Evolutionary conservation across 345 rosid species (phyloP).

Genomic region (Euclidium syriacum): DNA sequence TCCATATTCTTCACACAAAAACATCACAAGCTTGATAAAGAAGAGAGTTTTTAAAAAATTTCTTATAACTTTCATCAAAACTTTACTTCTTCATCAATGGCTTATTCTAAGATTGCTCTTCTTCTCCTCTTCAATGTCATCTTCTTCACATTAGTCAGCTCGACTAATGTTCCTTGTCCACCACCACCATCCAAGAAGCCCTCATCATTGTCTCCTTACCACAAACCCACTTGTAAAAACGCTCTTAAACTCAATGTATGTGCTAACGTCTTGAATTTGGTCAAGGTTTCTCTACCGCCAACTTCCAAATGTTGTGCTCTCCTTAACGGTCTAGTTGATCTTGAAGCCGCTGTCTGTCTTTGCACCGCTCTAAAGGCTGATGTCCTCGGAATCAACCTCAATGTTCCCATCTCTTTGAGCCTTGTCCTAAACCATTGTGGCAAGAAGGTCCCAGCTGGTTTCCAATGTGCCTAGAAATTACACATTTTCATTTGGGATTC

Average conservation of each 20-base stretch:
- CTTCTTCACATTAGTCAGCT: slow-evolving; percentile 25
- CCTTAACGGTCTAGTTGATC: neutral
- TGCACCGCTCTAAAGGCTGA: slow-evolving; percentile 13
- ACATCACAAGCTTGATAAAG: slow-evolving; percentile 9
- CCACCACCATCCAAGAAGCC: slow-evolving; percentile 23
- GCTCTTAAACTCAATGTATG: slow-evolving; percentile 22
- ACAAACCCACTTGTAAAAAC: slow-evolving; percentile 12
- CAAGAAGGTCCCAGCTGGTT: slow-evolving; percentile 17
- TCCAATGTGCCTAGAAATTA: neutral
- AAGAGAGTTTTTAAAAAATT: neutral
- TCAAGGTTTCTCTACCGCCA: slow-evolving; percentile 19
- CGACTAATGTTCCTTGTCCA: slow-evolving; percentile 11
- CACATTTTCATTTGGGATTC: neutral
- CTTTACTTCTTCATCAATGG: neutral
- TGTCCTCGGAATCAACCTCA: slow-evolving; percentile 7
- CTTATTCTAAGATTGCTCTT: slow-evolving; percentile 15
- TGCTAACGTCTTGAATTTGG: slow-evolving; percentile 20
- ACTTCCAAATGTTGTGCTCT: slow-evolving; percentile 4
- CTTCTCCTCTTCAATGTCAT: slow-evolving; percentile 5
- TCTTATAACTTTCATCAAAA: neutral
- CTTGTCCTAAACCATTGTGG: slow-evolving; percentile 3
- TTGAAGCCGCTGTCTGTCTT: slow-evolving; percentile 18
- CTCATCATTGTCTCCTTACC: slow-evolving; percentile 1
- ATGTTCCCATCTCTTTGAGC: slow-evolving; percentile 12
- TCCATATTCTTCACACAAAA: slow-evolving; percentile 8